phyloP scores from a whole-genome alignment of 164 flowering plant genomes.

The Kalanchoe fedtschenkoi region DNA sequence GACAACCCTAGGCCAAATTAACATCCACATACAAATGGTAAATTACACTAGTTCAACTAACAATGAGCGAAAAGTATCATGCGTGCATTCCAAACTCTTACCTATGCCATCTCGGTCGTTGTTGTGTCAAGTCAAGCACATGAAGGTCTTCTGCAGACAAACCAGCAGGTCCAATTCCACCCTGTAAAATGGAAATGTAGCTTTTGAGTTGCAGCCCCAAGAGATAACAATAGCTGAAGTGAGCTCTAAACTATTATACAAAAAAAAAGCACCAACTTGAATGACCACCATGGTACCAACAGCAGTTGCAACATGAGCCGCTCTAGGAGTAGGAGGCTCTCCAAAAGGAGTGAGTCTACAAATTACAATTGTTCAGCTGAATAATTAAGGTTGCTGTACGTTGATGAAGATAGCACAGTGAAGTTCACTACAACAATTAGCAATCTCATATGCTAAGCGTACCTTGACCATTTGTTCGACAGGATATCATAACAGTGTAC shows the following conservation, averaged over 20 bases:
- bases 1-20: constrained; percentile 54
- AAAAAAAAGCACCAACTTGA: constrained; percentile 39
- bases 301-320: constrained; percentile 98
- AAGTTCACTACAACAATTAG: neutral
- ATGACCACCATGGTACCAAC: constrained; percentile 99
- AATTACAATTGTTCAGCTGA: neutral
- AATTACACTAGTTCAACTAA: neutral
- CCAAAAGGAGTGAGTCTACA: constrained; percentile 83
- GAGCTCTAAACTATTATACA: neutral
- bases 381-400: neutral
- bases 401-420: neutral
- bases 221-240: neutral
- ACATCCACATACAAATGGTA: constrained; percentile 2
- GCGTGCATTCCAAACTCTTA: constrained; percentile 13
- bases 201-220: constrained; percentile 3
- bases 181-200: constrained; percentile 35
- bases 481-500: constrained; percentile 92
- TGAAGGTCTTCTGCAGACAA: constrained; percentile 98
- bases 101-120: constrained; percentile 99
- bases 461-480: constrained; percentile 97
- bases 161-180: constrained; percentile 99
- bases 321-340: constrained; percentile 97
- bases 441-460: neutral
- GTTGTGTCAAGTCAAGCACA: constrained; percentile 96
- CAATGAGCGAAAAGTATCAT: neutral